Evolutionary conservation across 768 basidiomycete species (phyloP), one percentile per base, ranked within the genome.

Genomic region (Kwoniella pini): DNA sequence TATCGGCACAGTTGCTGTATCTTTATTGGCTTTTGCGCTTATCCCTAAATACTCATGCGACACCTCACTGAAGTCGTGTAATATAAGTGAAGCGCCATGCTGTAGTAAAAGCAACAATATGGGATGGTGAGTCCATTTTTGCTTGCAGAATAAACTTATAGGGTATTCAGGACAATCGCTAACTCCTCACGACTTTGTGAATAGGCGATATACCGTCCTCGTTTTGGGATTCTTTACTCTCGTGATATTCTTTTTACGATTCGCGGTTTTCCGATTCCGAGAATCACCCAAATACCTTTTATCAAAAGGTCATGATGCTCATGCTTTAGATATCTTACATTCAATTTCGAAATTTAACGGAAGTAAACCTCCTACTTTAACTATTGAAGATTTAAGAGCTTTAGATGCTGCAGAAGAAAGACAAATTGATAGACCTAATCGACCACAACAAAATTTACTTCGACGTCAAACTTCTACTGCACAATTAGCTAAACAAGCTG

Each of bases 241-340:
- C 22, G 11, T 82, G 39, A 81, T 84, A 75, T 86, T 85, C 72
- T 64, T 84, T 53, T 58, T 80, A 57, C 85, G 85, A 17, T 85
- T 83, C 76, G 68, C 83, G 48, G 73, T 85, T 19, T 86, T 87
- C 65, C 81, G 82, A 64, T 78, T 86, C 40, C 82, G 84, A 59
- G 86, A 86, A 73, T 84, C 84, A 0, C 82, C 85, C 6, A 86
- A 86, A 68, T 87, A 82, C 70, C 81, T 86, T 33, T 77, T 85
- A 19, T 81, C 82, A 1, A 83, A 84, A 68, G 84, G 84, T 17
- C 82, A 82, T 38, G 85, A 87, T 65, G 79, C 79, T 46, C 83
- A 85, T 33, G 85, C 85, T 4, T 73, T 86, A 22, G 74, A 78
- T 17, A 77, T 81, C 21, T 43, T 81, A 12, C 62, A 77, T 60